Evolutionary conservation across 176 grass and related monocot genomes (phyloP).

Genomic region (Poa annua): DNA sequence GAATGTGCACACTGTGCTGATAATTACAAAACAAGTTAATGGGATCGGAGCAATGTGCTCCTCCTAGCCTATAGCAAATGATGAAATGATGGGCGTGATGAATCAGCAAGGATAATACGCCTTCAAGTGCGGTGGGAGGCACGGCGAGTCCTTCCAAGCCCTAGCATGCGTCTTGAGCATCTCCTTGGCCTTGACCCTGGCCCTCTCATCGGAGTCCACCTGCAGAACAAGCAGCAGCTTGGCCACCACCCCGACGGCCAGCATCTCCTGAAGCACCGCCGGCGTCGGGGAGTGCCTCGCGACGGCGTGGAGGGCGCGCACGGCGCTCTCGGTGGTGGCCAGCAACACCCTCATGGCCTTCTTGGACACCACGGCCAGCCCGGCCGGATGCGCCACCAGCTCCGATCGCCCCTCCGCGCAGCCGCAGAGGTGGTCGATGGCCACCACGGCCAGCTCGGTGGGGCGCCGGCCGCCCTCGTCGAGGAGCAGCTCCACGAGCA

Average conservation of each 20-base stretch:
- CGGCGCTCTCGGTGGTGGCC: conserved; percentile 53
- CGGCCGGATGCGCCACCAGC: conserved; percentile 65
- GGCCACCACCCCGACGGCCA: conserved; percentile 60
- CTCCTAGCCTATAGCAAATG: neutral
- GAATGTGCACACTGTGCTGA: neutral
- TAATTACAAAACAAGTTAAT: neutral
- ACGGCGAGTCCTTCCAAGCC: conserved; percentile 87
- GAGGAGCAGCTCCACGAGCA: conserved; percentile 70
- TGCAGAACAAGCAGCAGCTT: conserved; percentile 74
- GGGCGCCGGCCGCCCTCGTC: conserved; percentile 38
- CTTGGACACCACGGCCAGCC: conserved; percentile 75
- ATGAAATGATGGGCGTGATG: neutral
- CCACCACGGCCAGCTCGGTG: conserved; percentile 57
- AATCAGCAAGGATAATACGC: conserved; percentile 48
- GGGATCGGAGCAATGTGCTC: neutral
- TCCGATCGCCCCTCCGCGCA: conserved; percentile 76
- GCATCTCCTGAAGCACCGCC: conserved; percentile 75
- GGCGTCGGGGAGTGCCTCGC: conserved; percentile 52
- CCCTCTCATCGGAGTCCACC: conserved; percentile 40
- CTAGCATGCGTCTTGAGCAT: conserved; percentile 66
- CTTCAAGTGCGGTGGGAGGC: conserved; percentile 53
- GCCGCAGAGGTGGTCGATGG: conserved; percentile 70
- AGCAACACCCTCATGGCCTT: conserved; percentile 64
- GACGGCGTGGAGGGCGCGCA: conserved; percentile 61
- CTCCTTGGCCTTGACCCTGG: conserved; percentile 65